Evolutionary conservation across 805 yeast species (phyloP), one percentile per base, ranked within the genome.

Genomic region (Kockiozyma suomiensis): DNA sequence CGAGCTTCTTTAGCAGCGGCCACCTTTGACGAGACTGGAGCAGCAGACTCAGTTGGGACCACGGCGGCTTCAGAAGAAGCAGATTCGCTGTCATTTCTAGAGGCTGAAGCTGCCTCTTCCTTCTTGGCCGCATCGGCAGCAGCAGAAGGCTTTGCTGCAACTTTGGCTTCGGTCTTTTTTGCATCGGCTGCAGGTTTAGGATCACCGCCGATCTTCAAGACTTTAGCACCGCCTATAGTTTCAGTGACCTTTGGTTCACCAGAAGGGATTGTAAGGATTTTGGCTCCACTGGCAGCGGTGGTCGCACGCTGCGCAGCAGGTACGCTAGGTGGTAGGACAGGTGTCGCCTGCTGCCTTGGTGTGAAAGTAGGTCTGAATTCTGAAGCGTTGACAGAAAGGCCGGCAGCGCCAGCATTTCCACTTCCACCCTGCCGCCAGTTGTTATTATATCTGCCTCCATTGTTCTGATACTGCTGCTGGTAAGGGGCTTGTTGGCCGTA

Each of bases 21-120:
- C 13, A 68, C 42, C 38, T 62, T 61, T n/a, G n/a, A n/a, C 41
- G 70, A 49, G 43, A 64, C 57, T n/a, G n/a, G n/a, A 15, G 49
- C 26, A 21, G 66, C 61, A 13, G 72, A 42, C 40, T 65, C 61
- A 17, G 61, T 58, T 19, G 66, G 64, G 38, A 64, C n/a, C n/a
- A n/a, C 64, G 21, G 66, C 65, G 37, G 65, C 64, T 40, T 72
- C 65, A 23, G 68, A 68, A n/a, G 58, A 59, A 32, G 62, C 56
- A 54, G 64, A 55, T 53, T 59, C 64, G 6, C 67, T 58, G 43
- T 62, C 65, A 12, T 58, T 48, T 50, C 54, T 67, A 33, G 45
- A 58, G 25, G 63, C 55, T 37, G 66, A 48, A 26, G 61, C 65
- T 17, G 58, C 45, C 54, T 59, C 62, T 2, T 67, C 65, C 52